Percentiles rank a stretch among this genome's conserved stretches.
phyloP scores from a whole-genome alignment of 805 yeast genomes.

The Cyberlindnera galapagoensis region DNA sequence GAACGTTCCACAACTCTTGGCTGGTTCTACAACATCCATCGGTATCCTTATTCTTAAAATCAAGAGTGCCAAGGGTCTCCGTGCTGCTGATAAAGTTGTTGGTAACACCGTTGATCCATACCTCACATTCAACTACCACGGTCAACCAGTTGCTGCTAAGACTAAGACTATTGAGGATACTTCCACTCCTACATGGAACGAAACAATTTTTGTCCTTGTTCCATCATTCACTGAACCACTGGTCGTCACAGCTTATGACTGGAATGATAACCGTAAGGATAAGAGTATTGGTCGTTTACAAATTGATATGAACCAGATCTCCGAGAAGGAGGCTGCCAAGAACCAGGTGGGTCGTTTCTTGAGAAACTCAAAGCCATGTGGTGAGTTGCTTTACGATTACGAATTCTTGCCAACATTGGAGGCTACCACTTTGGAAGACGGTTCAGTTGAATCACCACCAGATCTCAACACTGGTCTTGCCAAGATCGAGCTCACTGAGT shows the following conservation, averaged over 20 bases:
- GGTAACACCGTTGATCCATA: conserved; percentile 91
- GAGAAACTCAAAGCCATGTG: conserved; percentile 81
- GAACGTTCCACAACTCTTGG: conserved; percentile 82
- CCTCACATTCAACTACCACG: conserved; percentile 59
- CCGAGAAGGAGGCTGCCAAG: conserved; percentile 43
- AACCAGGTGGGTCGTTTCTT: conserved; percentile 51
- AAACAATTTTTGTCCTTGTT: conserved; percentile 64
- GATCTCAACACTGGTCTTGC: conserved; percentile 92
- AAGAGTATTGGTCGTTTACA: conserved; percentile 72
- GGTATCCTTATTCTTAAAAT: conserved; percentile 76
- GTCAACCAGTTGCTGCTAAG: conserved; percentile 53
- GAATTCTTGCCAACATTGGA: conserved; percentile 70
- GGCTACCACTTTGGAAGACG: conserved; percentile 60
- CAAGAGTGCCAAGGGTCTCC: conserved; percentile 60
- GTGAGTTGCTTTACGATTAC: conserved; percentile 63
- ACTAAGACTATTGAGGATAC: conserved; percentile 68
- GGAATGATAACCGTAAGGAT: conserved; percentile 75
- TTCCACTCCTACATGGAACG: conserved; percentile 75
- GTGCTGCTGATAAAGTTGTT: conserved; percentile 54
- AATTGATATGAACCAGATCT: conserved; percentile 62
- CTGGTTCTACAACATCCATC: conserved; percentile 81
- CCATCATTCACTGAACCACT: conserved; percentile 79
- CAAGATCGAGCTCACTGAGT: conserved; percentile 56
- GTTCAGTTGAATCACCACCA: conserved; percentile 79
- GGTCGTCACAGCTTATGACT: conserved; percentile 64